Percentiles rank a stretch among this genome's conserved stretches.
Evolutionary conservation across 495 filamentous ascomycete species (phyloP).

Genomic region (Achaetomiella virescens): DNA sequence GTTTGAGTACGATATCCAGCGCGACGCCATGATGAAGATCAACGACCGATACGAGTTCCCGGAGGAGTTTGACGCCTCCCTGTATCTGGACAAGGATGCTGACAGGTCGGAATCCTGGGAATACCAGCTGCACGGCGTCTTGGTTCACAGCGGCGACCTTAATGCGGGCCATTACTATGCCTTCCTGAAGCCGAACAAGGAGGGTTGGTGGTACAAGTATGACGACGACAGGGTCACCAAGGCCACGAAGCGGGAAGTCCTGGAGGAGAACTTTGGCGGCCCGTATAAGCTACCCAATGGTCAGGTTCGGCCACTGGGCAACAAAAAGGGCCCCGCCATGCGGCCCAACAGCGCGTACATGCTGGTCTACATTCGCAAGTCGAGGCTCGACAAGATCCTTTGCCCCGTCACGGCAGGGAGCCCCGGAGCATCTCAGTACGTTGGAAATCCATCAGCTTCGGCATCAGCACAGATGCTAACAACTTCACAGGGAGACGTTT

Average conservation of each 20-base stretch:
- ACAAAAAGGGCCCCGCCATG: conserved; percentile 46
- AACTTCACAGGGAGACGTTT: conserved; percentile 53
- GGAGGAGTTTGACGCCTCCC: conserved; percentile 81
- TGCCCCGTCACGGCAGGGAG: conserved; percentile 67
- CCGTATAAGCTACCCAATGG: conserved; percentile 60
- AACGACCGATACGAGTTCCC: conserved; percentile 98
- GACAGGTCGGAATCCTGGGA: conserved; percentile 83
- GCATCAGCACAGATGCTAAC: conserved; percentile 25
- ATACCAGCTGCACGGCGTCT: conserved; percentile 89
- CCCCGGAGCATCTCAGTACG: conserved; percentile 76
- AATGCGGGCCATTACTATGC: conserved; percentile 99
- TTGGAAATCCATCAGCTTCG: not conserved
- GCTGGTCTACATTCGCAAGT: conserved; percentile 94
- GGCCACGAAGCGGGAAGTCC: conserved; percentile 81
- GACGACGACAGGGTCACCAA: conserved; percentile 95
- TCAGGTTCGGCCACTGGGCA: conserved; percentile 27
- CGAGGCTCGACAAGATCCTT: conserved; percentile 71
- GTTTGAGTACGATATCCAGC: conserved; percentile 94
- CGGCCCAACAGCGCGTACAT: conserved; percentile 79
- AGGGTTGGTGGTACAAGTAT: conserved; percentile 92
- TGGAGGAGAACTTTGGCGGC: conserved; percentile 96
- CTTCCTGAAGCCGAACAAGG: conserved; percentile 86
- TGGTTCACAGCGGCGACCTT: conserved; percentile 93
- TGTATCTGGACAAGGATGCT: conserved; percentile 80
- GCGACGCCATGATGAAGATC: conserved; percentile 97